A percentile compares a stretch with the other conserved stretches of the same genome.
Evolutionary conservation across 169 alveolate genomes (phyloP).

Genomic region (Plasmodium adleri): DNA sequence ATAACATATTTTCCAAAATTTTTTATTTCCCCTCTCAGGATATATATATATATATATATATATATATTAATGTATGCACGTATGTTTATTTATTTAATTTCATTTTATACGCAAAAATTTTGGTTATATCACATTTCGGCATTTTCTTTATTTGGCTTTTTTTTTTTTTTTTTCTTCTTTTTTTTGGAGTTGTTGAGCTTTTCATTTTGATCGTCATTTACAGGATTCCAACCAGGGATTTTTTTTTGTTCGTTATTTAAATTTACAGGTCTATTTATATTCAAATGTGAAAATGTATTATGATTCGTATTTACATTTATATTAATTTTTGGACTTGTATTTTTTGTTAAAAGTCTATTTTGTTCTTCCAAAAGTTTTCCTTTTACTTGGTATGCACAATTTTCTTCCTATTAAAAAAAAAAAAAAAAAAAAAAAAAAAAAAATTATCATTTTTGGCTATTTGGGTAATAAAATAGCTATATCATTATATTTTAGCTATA

Average conservation of each 20-base stretch:
- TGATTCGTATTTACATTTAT: slow-evolving; percentile 8
- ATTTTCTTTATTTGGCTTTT: slow-evolving; percentile 12
- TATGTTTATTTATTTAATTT: slow-evolving; percentile 1
- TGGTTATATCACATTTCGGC: not conserved
- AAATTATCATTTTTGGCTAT: too few relatives aligned
- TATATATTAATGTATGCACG: not conserved
- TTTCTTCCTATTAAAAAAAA: slow-evolving; percentile 43
- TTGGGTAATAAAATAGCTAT: too few relatives aligned
- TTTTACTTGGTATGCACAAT: slow-evolving; percentile 61
- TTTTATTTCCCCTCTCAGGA: too few relatives aligned
- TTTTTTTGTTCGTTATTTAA: slow-evolving; percentile 13
- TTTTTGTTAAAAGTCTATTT: not conserved
- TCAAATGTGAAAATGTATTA: not conserved
- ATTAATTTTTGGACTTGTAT: not conserved
- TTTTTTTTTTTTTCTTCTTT: slow-evolving; percentile 50
- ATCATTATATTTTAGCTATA: not conserved
- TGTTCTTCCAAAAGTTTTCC: slow-evolving; percentile 57
- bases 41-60: too few relatives aligned
- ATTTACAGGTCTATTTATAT: not conserved
- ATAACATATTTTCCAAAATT: too few relatives aligned
- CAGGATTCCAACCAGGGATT: slow-evolving; percentile 75
- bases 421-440: not conserved
- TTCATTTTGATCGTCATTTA: slow-evolving; percentile 25
- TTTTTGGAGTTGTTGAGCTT: not conserved
- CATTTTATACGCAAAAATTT: not conserved